Evolutionary conservation across 495 filamentous ascomycete species (phyloP), one percentile per base, ranked within the genome.

Genomic region (Ascobolus immersus): DNA sequence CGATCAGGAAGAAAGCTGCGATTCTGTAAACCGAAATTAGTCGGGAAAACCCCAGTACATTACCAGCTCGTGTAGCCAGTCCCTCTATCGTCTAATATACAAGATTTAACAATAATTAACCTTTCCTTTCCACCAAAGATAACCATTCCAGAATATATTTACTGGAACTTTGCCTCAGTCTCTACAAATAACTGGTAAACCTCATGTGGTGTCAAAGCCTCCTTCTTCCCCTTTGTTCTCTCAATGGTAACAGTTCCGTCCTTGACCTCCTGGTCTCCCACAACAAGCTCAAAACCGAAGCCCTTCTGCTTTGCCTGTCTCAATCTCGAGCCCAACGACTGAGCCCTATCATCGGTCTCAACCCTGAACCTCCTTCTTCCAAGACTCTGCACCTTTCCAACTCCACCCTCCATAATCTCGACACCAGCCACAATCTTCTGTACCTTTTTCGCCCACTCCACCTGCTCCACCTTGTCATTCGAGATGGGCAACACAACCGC

Each of bases 401-500:
- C 2, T 28, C n/a, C 28, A 21, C 18, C 29, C 41, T 15, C 36
- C 35, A 27, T 30, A 21, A 15, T 39, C 37, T 23, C 27, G 13
- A 50, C 38, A 0, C 60, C 64, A 27, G 55, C 52, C n/a, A 65
- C 53, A 34, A 49, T 44, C 14, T 51, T 45, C 35, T 47, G 52
- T 10, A 57, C 60, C 17, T 60, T 41, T 19, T 60, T 46, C 1
- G 77, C 73, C 41, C 62, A 65, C 2, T 52, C 48, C 22, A 74
- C 39, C 8, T 81, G 63, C 0, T 41, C 34, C 11, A 58, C 55
- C 21, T 62, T 56, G 21, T 60, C 64, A 41, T 73, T 61, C 38
- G 71, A 74, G 21, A 90, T 66, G 0, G 79, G 79, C 26, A 90
- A 42, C 28, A 93, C 65, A 28, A 78, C 68, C 18, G 67, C 68